These are phyloP conservation scores for Lepidopterella palustris DNA, from an alignment of 495 filamentous ascomycete genomes.

Conservation along the genomic window DNA sequence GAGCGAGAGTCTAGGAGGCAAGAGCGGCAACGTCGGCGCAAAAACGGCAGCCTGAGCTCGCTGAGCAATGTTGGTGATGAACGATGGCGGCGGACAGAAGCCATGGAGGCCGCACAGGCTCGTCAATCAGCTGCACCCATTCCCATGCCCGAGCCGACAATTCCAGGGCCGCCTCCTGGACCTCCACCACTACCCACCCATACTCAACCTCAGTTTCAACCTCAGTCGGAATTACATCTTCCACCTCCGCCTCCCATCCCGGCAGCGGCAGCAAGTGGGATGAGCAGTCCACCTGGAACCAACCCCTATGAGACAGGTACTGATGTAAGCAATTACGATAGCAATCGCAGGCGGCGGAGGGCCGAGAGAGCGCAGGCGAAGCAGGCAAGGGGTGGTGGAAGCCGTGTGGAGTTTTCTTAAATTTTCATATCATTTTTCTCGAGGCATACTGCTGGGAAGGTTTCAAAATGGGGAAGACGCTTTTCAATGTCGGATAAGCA, in stretches of 20 bases:
- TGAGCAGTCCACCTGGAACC: slow-evolving; percentile 23
- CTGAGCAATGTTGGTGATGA: slow-evolving; percentile 27
- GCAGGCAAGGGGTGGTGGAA: slow-evolving; percentile 22
- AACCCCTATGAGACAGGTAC: slow-evolving; percentile 34
- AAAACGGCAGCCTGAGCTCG: slow-evolving; percentile 29
- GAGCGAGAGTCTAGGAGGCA: slow-evolving; percentile 49
- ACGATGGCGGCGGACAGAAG: slow-evolving; percentile 26
- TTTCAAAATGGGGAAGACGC: no score
- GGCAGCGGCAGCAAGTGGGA: slow-evolving; percentile 16
- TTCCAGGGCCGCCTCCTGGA: slow-evolving; percentile 15
- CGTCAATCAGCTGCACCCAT: slow-evolving; percentile 15
- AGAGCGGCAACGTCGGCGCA: slow-evolving; percentile 22
- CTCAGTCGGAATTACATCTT: slow-evolving; percentile 10
- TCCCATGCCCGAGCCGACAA: slow-evolving; percentile 18
- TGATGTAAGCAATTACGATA: slow-evolving; percentile 37
- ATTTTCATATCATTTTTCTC: background rate
- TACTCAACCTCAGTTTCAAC: background rate
- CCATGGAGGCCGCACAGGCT: slow-evolving; percentile 25
- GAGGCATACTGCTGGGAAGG: no score
- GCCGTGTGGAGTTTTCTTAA: slow-evolving; percentile 35
- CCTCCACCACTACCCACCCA: background rate
- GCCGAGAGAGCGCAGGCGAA: slow-evolving; percentile 37
- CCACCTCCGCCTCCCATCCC: slow-evolving; percentile 32
- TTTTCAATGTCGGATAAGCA: no score
- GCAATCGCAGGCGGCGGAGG: slow-evolving; percentile 34